Base-by-base conservation (phyloP, 2,329 filamentous ascomycete species). In the Neonectria punicea region DNA sequence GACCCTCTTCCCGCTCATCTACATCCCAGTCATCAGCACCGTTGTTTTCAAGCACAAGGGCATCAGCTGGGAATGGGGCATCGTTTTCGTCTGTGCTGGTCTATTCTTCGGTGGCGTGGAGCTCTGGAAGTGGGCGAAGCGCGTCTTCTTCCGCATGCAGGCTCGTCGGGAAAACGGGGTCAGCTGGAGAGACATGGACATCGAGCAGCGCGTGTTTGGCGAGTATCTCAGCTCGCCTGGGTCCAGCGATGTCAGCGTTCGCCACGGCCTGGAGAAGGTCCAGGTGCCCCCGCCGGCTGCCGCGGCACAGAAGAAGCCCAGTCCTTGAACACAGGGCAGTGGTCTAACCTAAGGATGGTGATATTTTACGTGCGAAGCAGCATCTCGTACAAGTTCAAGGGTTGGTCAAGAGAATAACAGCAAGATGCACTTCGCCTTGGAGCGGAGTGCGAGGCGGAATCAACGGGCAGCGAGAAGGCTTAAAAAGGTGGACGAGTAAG, bases 61-160 rank as follows among this genome's bases (percentile, higher is more conserved):
- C 8, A 90, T 90, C 61, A 81, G 78, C 32, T 90, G 87, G 88
- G 88, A 90, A 74, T 90, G 87, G 88, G 86, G 75, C 5, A 84
- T 90, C 44, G 86, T 89, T 4, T 86, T 90, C 63, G 75, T 87
- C 51, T 82, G 79, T 5, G 80, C 85, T 0, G 74, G 80, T 1
- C 71, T 90, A 25, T 90, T 90, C 80, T 87, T 90, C 68, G 73
- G 78, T 0, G 87, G 87, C 34, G 80, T 87, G 2, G 88, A 90
- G 77, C 67, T 75, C 9, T 90, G 87, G 86, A 90, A 90, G 76
- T 87, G 81, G 76, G 79, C 63, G 25, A 90, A 90, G 82, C 80
- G 88, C 8, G 73, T 82, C 36, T 81, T 74, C 69, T 79, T 78
- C 72, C 72, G 80, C 28, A 71, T 71, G 13, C 58, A 61, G 49